Base-by-base conservation (phyloP, 2,329 filamentous ascomycete genomes). In the Xylaria sp. region DNA sequence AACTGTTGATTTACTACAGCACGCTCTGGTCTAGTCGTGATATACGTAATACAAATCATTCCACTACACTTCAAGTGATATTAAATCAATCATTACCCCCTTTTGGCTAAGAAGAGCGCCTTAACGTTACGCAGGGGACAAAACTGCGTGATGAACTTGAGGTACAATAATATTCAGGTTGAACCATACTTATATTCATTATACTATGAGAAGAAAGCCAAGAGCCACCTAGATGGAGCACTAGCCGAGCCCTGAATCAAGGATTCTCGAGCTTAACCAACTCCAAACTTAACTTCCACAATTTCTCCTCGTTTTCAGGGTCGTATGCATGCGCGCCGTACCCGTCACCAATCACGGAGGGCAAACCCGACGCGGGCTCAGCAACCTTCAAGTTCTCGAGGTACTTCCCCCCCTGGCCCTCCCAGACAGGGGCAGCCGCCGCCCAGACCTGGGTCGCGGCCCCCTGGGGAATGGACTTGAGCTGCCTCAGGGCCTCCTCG, bases 391-490 rank as follows among this genome's bases (percentile, higher is more conserved):
- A 82, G 66, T 86, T 75, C 18, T 78, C 78, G 29, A 87, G 71
- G 71, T 85, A 87, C 68, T 77, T 80, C 3, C 84, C 84, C 2
- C 84, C 86, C 69, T 79, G 82, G 1, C 78, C 81, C 74, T 85
- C 82, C 78, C 79, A 82, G 29, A 80, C 80, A 60, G 76, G 79
- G 2, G 74, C 78, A 2, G 83, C 71, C 0, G 82, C 84, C 0
- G 82, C 84, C 77, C 79, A 84, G 0, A 85, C 78, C 3, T 79
- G 79, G 10, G 84, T 86, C 0, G 85, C 83, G 23, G 84, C 85
- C 1, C 84, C 85, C 71, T 86, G 85, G 29, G 77, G 79, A 3
- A 37, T 0, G 74, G 48, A 68, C 65, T 77, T 81, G 63, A 77
- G 66, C 18, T 48, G 60, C 12, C 21, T 64, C 44, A 44, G 3